phyloP scores from a whole-genome alignment of 306 rosid genomes.

The Inga leiocalycina region DNA sequence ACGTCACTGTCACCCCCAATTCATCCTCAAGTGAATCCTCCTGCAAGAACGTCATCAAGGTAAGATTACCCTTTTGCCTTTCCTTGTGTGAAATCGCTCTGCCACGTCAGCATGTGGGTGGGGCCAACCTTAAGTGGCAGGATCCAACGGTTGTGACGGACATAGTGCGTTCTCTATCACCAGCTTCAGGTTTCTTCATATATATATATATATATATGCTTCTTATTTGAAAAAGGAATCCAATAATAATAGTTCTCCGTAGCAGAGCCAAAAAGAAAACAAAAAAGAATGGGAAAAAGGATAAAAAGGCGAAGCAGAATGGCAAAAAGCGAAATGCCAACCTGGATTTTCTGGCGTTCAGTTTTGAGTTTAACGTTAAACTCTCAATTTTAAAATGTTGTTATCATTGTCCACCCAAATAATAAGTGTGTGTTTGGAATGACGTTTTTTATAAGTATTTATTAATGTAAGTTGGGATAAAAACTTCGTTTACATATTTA shows the following conservation, averaged over 20 bases:
- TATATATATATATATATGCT: too few relatives aligned
- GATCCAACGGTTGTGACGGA: conserved; percentile 25
- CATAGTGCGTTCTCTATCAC: conserved; percentile 24
- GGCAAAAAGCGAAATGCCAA: conserved; percentile 17
- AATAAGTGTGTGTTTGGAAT: too few relatives aligned
- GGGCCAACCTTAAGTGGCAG: conserved; percentile 20
- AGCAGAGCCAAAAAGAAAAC: too few relatives aligned
- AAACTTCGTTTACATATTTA: too few relatives aligned
- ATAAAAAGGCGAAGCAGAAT: background rate
- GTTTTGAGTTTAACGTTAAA: background rate
- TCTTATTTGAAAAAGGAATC: background rate
- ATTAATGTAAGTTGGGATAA: too few relatives aligned
- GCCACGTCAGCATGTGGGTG: background rate
- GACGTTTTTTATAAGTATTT: accelerated
- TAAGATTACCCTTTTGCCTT: background rate
- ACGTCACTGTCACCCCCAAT: background rate
- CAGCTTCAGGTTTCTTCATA: background rate
- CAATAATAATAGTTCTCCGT: background rate
- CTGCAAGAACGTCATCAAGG: background rate
- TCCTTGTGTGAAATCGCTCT: background rate
- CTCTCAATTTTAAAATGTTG: background rate
- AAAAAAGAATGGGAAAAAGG: background rate
- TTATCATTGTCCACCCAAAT: background rate
- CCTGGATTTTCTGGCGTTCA: conserved; percentile 11
- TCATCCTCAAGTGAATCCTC: background rate